Conservation (phyloP, 202 grass and related monocot genomes). For the Panicum virgatum region DNA sequence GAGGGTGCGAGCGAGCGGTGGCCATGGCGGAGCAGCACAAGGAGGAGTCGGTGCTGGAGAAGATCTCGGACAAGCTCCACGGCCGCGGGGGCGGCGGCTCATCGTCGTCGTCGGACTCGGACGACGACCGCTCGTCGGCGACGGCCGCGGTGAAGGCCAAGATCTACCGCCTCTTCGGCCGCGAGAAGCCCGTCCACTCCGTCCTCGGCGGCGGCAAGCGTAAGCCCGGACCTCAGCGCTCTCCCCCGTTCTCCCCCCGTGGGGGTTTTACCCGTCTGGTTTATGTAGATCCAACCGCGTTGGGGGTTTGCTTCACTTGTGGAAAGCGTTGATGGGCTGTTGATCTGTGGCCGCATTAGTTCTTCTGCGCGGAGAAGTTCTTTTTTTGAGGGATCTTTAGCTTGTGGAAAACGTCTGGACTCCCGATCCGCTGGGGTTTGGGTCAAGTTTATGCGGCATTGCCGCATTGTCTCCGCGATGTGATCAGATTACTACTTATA, state of each 20-base stretch:
- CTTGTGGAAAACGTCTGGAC: background rate
- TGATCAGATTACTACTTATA: constrained; percentile 11
- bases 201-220: constrained; percentile 88
- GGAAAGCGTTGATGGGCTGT: background rate
- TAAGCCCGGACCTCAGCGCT: constrained; percentile 48
- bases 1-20: constrained; percentile 8
- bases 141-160: constrained; percentile 45
- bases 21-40: constrained; percentile 83
- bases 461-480: background rate
- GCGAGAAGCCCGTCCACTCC: constrained; percentile 75
- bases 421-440: background rate
- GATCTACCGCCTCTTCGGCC: constrained; percentile 62
- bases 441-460: background rate
- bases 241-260: background rate
- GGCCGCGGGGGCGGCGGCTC: constrained; percentile 42
- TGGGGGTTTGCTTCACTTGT: background rate
- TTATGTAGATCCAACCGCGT: constrained; percentile 34
- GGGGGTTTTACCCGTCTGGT: background rate
- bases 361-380: background rate
- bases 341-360: background rate
- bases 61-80: constrained; percentile 70
- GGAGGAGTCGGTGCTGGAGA: constrained; percentile 59
- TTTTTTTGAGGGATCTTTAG: background rate
- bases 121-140: constrained; percentile 46
- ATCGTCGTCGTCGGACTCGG: constrained; percentile 58